A percentile compares a stretch with the other conserved stretches of the same genome.
These are phyloP conservation scores for Monosporozyma yasuniensis DNA, from an alignment of 805 yeast species.

Conservation along the genomic window DNA sequence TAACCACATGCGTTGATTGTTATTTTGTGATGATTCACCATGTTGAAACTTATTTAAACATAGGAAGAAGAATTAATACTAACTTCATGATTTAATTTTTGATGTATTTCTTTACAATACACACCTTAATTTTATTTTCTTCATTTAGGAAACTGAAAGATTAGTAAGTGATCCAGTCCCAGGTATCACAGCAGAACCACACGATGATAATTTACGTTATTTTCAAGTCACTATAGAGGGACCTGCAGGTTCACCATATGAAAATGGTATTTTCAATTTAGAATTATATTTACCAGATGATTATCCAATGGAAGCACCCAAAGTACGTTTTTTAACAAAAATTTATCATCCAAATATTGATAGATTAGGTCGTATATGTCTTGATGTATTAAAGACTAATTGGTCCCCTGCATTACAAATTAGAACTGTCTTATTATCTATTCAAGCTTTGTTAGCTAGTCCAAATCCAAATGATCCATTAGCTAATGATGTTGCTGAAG, in stretches of 20 bases:
- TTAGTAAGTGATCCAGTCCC: constrained; percentile 91
- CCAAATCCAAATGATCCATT: constrained; percentile 98
- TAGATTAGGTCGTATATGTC: constrained; percentile 87
- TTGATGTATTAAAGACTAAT: constrained; percentile 87
- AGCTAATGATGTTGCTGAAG: constrained; percentile 96
- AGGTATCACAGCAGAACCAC: constrained; percentile 88
- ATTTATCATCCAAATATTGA: constrained; percentile 97
- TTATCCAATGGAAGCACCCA: constrained; percentile 97
- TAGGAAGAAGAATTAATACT: too few species aligned
- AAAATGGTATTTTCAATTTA: constrained; percentile 68
- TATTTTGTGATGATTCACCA: too few species aligned
- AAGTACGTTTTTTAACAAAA: constrained; percentile 84
- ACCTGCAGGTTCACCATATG: constrained; percentile 86
- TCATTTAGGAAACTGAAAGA: constrained; percentile 76
- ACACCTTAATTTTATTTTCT: too few species aligned
- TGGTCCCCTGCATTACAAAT: constrained; percentile 98
- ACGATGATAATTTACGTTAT: constrained; percentile 87
- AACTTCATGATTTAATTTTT: too few species aligned
- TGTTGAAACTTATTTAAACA: too few species aligned
- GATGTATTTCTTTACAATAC: too few species aligned
- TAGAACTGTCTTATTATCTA: constrained; percentile 79
- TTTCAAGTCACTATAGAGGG: constrained; percentile 90
- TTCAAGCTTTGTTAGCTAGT: constrained; percentile 88
- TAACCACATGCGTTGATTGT: too few species aligned
- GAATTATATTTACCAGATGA: constrained; percentile 92